These are phyloP conservation scores for Verticillium tricorpus DNA, from an alignment of 2,329 filamentous ascomycete species.

Conservation along the genomic window DNA sequence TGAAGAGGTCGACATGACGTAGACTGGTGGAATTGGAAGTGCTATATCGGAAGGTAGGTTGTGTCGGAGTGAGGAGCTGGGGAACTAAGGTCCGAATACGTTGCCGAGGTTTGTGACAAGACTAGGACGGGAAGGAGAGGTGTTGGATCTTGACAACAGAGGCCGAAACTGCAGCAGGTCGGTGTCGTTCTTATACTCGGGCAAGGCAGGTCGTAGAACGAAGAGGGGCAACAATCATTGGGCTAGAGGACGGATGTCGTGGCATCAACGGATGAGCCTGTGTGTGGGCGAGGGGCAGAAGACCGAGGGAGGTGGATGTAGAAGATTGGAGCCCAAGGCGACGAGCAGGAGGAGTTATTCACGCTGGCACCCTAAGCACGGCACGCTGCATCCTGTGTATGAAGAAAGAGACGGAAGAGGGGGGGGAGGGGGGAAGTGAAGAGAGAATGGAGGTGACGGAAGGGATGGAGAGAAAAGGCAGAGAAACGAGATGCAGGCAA, in stretches of 20 bases:
- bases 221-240: conserved; percentile 10
- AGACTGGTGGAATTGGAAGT: neutral
- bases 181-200: conserved; percentile 12
- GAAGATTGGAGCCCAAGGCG: neutral
- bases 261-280: conserved; percentile 6
- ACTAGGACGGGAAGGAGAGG: neutral
- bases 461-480: conserved; percentile 10
- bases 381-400: conserved; percentile 14
- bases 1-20: conserved; percentile 10
- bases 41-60: conserved; percentile 1
- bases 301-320: neutral
- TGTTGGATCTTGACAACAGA: neutral
- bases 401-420: conserved; percentile 4
- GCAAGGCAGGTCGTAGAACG: conserved; percentile 6
- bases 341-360: conserved; percentile 9
- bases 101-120: neutral
- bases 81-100: neutral
- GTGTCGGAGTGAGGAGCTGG: neutral
- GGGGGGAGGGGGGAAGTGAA: conserved; percentile 5
- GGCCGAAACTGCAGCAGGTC: neutral
- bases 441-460: conserved; percentile 8
- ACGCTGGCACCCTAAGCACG: conserved; percentile 13
- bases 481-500: neutral
- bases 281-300: conserved; percentile 7
- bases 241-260: conserved; percentile 5